phyloP scores from a whole-genome alignment of 1,284 basidiomycete genomes.

The Cryptococcus jaspeensis region DNA sequence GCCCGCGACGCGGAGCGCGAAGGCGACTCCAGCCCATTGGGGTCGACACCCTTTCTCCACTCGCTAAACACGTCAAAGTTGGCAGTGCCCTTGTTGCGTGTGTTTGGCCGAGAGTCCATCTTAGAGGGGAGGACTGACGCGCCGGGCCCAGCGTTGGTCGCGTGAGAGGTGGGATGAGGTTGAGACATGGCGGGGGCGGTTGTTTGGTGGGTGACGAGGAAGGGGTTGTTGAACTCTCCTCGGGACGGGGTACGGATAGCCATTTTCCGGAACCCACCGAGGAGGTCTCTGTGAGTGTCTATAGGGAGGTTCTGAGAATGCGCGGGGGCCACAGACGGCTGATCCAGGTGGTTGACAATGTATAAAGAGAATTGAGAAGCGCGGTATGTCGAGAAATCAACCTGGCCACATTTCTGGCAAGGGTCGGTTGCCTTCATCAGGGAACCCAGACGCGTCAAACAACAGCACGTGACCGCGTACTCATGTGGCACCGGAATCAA shows the following conservation, averaged over 20 bases:
- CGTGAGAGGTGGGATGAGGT: neutral
- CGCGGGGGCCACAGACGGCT: no score
- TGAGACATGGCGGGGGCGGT: neutral
- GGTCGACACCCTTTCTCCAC: slow-evolving; percentile 9
- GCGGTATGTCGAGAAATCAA: no score
- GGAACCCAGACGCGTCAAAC: no score
- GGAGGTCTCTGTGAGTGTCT: no score
- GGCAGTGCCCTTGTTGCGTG: neutral
- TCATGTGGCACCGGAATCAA: no score
- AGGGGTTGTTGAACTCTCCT: slow-evolving; percentile 7
- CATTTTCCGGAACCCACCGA: slow-evolving; percentile 2
- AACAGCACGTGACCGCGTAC: no score
- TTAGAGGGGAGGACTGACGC: slow-evolving; percentile 4
- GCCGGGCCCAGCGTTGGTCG: neutral
- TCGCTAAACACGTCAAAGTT: slow-evolving; percentile 10
- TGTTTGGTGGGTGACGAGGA: neutral
- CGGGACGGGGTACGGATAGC: slow-evolving; percentile 9
- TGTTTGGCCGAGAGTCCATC: neutral
- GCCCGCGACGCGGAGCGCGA: neutral
- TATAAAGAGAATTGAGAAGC: no score
- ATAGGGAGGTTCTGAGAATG: no score
- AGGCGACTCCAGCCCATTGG: neutral
- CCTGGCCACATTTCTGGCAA: no score
- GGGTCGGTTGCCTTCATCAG: no score
- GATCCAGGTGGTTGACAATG: no score